A percentile compares a stretch with the other conserved stretches of the same genome.
Evolutionary conservation across 345 rosid genomes (phyloP).

Genomic region (Conringia planisiliqua): DNA sequence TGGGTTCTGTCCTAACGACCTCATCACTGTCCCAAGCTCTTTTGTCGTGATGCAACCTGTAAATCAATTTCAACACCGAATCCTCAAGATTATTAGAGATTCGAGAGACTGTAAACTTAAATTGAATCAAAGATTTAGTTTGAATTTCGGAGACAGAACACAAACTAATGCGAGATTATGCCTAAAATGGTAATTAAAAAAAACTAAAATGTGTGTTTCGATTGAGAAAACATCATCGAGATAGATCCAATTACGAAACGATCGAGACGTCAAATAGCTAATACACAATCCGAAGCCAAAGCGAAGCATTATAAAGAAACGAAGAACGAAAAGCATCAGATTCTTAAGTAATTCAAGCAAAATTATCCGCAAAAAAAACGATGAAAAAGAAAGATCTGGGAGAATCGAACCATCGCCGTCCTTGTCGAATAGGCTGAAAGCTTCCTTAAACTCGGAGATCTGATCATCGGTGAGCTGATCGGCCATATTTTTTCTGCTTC

Average conservation of each 20-base stretch:
- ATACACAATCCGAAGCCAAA: neutral
- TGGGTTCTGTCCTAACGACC: constrained; percentile 39
- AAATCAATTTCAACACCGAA: neutral
- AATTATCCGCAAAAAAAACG: neutral
- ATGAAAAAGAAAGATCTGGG: constrained; percentile 10
- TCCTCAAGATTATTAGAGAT: too few species aligned
- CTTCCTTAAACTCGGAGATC: constrained; percentile 52
- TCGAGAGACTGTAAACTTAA: neutral
- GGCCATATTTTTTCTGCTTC: constrained; percentile 26
- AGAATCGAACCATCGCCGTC: constrained; percentile 49
- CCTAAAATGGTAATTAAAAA: too few species aligned
- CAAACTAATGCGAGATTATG: too few species aligned
- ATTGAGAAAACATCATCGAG: neutral
- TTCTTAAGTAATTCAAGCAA: too few species aligned
- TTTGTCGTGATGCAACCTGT: constrained; percentile 40
- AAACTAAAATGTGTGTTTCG: neutral
- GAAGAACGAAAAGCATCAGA: neutral
- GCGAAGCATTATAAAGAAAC: too few species aligned
- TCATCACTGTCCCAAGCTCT: constrained; percentile 41
- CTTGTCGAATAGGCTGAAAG: constrained; percentile 48
- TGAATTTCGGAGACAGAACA: too few species aligned
- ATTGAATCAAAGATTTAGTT: neutral
- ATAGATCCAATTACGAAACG: neutral
- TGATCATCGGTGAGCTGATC: constrained; percentile 49
- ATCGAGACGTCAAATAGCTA: neutral